Conservation (phyloP, 306 rosid species). For the Cicer cuneatum region DNA sequence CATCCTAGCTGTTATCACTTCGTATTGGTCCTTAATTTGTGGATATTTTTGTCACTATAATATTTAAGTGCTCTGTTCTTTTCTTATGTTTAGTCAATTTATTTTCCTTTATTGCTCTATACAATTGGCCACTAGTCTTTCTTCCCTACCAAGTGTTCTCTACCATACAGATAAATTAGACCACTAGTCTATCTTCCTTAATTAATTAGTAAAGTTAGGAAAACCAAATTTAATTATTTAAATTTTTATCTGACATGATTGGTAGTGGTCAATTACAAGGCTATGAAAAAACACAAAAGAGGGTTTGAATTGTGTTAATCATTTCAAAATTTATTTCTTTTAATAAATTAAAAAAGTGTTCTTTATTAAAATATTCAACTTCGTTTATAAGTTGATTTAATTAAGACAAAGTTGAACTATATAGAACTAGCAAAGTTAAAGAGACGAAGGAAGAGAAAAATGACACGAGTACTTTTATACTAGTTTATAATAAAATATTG, state of each 20-base stretch:
- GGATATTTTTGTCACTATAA: conserved; percentile 60
- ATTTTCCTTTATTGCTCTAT: conserved; percentile 34
- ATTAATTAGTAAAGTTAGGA: background rate
- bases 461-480: too few relatives aligned
- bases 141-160: conserved; percentile 18
- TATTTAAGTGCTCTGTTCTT: conserved; percentile 51
- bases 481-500: too few relatives aligned
- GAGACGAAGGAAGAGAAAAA: too few relatives aligned
- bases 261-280: background rate
- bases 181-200: conserved; percentile 1
- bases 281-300: too few relatives aligned
- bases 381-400: too few relatives aligned
- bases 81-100: conserved; percentile 62
- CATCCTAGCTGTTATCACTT: conserved; percentile 51
- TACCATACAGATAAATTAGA: background rate
- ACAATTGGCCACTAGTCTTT: conserved; percentile 25
- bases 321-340: too few relatives aligned
- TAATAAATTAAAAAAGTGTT: too few relatives aligned
- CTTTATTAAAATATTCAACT: too few relatives aligned
- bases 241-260: background rate
- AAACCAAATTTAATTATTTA: background rate
- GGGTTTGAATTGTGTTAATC: too few relatives aligned
- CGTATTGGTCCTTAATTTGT: conserved; percentile 47
- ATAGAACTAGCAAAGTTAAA: too few relatives aligned
- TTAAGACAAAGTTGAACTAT: too few relatives aligned